Conservation (phyloP, 108 stramenopile species). For the Fistulifera pelliculosa region DNA sequence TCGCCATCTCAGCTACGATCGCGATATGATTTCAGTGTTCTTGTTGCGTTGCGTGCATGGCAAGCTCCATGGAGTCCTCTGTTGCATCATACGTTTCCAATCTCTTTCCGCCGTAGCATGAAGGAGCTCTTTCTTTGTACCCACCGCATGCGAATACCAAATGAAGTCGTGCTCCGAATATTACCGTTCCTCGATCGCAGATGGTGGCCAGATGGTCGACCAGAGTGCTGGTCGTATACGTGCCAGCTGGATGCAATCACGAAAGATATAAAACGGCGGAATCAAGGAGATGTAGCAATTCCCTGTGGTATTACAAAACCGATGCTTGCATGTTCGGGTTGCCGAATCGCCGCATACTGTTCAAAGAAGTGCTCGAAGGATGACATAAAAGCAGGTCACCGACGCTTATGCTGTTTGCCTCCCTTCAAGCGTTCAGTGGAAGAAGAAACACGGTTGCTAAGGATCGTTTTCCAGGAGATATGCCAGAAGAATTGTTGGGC, state of each 20-base stretch:
- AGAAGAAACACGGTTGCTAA: too few species aligned
- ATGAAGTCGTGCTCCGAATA: conserved; percentile 24
- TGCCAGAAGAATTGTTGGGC: too few species aligned
- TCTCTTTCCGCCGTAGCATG: conserved; percentile 21
- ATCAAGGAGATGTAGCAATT: too few species aligned
- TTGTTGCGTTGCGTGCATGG: conserved; percentile 19
- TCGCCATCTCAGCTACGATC: not conserved
- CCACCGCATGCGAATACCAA: conserved; percentile 30
- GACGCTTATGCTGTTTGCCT: conserved; percentile 26
- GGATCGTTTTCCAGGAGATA: too few species aligned
- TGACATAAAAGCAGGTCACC: conserved; percentile 28
- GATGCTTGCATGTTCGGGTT: conserved; percentile 16
- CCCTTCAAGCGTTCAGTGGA: conserved; percentile 10
- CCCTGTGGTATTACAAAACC: too few species aligned
- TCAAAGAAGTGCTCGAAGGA: conserved; percentile 27
- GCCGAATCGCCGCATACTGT: conserved; percentile 21
- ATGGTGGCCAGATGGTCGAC: conserved; percentile 33
- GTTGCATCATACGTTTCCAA: conserved; percentile 29
- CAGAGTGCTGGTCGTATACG: too few species aligned
- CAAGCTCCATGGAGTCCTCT: conserved; percentile 35
- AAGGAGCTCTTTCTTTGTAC: conserved; percentile 25
- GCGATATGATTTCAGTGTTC: not conserved
- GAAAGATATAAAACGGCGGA: too few species aligned
- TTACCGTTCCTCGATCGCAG: conserved; percentile 30
- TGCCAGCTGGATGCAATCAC: too few species aligned